These are phyloP conservation scores for Dinochytrium kinnereticum DNA, from an alignment of 371 early-diverging fungal species.

Conservation along the genomic window DNA sequence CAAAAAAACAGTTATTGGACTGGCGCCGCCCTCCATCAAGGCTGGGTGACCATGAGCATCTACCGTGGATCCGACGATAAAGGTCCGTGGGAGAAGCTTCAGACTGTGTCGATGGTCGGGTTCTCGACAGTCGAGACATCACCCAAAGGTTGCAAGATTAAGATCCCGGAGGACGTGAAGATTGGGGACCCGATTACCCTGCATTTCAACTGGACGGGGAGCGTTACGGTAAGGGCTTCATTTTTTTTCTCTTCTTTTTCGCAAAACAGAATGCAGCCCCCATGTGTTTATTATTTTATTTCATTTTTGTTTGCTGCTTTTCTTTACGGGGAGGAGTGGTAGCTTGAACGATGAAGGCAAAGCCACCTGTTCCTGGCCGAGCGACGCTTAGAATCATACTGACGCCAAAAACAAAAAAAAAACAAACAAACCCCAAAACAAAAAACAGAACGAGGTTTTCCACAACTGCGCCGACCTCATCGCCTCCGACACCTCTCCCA, in stretches of 20 bases:
- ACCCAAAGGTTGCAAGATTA: background rate
- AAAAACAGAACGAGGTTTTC: constrained; percentile 3
- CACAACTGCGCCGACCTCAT: constrained; percentile 21
- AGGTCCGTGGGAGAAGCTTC: constrained; percentile 3
- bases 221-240: constrained; percentile 11
- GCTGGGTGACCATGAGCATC: constrained; percentile 4
- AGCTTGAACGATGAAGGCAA: too few species aligned
- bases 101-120: background rate
- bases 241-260: too few species aligned
- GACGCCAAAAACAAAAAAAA: background rate
- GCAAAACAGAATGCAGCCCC: too few species aligned
- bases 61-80: background rate
- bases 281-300: too few species aligned
- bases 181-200: constrained; percentile 1
- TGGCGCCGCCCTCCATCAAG: constrained; percentile 20
- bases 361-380: background rate
- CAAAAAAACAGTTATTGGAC: constrained; percentile 9
- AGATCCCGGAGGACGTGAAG: background rate
- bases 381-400: too few species aligned
- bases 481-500: background rate
- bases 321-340: too few species aligned
- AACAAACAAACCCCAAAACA: background rate
- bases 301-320: too few species aligned
- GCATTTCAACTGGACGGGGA: constrained; percentile 14
- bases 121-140: background rate